A percentile compares a stretch with the other conserved stretches of the same genome.
These are phyloP conservation scores for Tremella mesenterica DNA, from an alignment of 768 basidiomycete species.

Conservation along the genomic window DNA sequence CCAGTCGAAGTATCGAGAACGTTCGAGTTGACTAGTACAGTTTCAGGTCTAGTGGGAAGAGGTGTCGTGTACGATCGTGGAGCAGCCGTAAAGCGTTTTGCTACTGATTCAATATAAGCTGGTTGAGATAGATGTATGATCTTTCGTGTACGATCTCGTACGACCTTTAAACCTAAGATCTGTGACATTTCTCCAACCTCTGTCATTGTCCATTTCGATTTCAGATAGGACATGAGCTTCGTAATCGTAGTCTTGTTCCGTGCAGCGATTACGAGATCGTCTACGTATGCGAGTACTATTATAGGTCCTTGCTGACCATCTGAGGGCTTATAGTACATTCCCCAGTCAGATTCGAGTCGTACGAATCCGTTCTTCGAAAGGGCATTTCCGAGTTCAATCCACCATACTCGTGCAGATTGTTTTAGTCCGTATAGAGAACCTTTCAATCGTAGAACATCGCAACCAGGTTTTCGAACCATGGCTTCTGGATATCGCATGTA, in stretches of 20 bases:
- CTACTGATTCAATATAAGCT: constrained; percentile 14
- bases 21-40: too few relatives aligned
- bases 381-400: constrained; percentile 8
- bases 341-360: constrained; percentile 18
- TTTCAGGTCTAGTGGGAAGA: too few relatives aligned
- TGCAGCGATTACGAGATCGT: constrained; percentile 12
- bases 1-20: too few relatives aligned
- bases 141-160: constrained; percentile 1
- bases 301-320: not conserved
- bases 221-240: not conserved
- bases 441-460: constrained; percentile 1
- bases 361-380: constrained; percentile 12
- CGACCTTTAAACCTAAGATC: constrained; percentile 9
- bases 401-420: constrained; percentile 21
- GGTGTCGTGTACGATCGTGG: constrained; percentile 8
- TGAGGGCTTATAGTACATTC: constrained; percentile 8
- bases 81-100: constrained; percentile 4
- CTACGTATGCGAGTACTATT: constrained; percentile 11
- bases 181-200: constrained; percentile 1
- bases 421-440: constrained; percentile 18
- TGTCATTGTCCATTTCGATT: constrained; percentile 4
- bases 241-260: not conserved
- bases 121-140: constrained; percentile 3
- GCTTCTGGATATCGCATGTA: constrained; percentile 28
- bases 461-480: not conserved